Evolutionary conservation across 805 yeast genomes (phyloP).

Genomic region (Barnettozyma vustinii): DNA sequence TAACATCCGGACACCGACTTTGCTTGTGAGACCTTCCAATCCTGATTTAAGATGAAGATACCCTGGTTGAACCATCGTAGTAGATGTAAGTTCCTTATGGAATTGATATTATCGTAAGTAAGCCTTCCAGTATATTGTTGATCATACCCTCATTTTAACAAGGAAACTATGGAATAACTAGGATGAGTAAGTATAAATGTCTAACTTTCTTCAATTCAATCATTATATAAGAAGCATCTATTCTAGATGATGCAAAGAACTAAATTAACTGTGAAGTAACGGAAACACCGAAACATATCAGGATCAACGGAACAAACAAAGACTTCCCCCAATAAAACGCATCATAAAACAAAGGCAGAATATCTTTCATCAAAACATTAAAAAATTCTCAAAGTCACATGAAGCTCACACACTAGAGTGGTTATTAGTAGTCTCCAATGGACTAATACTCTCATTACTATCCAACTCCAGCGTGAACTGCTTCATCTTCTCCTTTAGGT

Average conservation of each 20-base stretch:
- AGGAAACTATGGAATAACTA: no score
- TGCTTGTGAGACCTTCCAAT: no score
- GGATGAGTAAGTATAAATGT: no score
- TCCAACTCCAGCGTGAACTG: slow-evolving; percentile 11
- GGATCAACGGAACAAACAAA: background rate
- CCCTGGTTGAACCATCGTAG: no score
- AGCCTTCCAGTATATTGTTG: no score
- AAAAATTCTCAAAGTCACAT: background rate
- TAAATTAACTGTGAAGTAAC: background rate
- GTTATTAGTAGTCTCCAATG: slow-evolving; percentile 21
- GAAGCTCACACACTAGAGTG: slow-evolving; percentile 2
- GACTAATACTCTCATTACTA: slow-evolving; percentile 27
- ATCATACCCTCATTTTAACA: no score
- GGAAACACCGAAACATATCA: background rate
- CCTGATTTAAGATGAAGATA: no score
- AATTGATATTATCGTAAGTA: no score
- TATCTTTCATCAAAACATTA: background rate
- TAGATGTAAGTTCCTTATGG: no score
- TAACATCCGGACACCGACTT: slow-evolving; percentile 1
- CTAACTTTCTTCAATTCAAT: no score
- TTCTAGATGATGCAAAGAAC: background rate
- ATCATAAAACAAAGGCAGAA: slow-evolving; percentile 1
- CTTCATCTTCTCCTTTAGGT: slow-evolving; percentile 13
- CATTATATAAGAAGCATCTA: background rate
- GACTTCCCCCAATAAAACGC: background rate